Base-by-base conservation (phyloP, 2,329 filamentous ascomycete species). In the Aspergillus pseudotamarii region DNA sequence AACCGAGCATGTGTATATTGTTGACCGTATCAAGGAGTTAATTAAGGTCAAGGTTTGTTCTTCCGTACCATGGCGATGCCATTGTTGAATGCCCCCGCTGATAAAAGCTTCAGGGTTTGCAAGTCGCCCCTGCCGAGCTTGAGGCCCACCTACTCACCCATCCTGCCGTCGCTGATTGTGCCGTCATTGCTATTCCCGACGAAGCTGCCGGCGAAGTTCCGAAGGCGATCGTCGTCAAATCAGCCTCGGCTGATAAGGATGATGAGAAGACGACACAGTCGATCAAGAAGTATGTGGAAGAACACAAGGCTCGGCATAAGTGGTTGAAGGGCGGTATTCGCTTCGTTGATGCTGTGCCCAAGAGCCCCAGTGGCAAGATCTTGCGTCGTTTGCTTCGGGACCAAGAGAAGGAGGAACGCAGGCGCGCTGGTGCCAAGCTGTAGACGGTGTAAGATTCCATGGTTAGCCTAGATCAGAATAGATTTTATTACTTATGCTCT, bases 121-220 rank as follows among this genome's bases (percentile, higher is more conserved):
- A 95, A 87, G 92, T 95, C 26, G 91, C 92, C 0, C 92, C 92
- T 0, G 92, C 92, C 2, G 92, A 95, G 74, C 86, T 96, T 1
- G 92, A 96, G 78, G 89, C 91, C 1, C 90, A 93, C 71, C 83
- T 96, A 6, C 86, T 96, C 16, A 85, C 88, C 0, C 91, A 94
- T 74, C 87, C 89, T 0, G 83, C 84, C 12, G 91, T 95, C n/a
- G 86, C 87, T 50, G 92, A 96, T 77, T 91, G 88, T 68, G 88
- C 92, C 16, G 91, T 96, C 9, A 92, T 95, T 67, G 89, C 89
- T 16, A 82, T 93, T 1, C 90, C 88, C 0, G 87, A 89, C 63
- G 86, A 87, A 8, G 75, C 80, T 6, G 84, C 87, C 0, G 87
- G 87, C 32, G 87, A 89, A 69, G 78, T 89, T 0, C 87, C 87